Base-by-base conservation (phyloP, 108 stramenopile species). In the Nitzschia sp. region DNA sequence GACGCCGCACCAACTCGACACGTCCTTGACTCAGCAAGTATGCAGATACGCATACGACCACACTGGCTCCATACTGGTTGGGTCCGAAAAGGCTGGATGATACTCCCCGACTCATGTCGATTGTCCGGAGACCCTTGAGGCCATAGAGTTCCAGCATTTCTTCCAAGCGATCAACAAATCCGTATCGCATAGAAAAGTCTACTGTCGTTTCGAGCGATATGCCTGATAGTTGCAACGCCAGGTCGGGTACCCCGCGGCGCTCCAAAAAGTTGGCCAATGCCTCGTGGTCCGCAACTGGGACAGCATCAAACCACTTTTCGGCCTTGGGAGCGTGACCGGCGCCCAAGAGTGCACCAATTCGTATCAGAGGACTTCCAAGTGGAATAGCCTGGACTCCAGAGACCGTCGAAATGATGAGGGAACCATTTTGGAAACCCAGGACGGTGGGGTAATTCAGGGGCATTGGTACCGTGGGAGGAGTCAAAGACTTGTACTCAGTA, bases 371-470 rank as follows among this genome's bases (percentile, higher is more conserved):
- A 49, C 79, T 81, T 6, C 67, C 76, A 17, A 94, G 45, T 1
- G 88, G 75, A 26, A 94, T 45, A 2, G 88, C 80, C 18, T 81
- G 58, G 1, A 94, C 63, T 32, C 93, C 93, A 51, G 58, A 47
- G 0, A 60, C 55, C 18, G 90, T 89, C 23, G 93, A 94, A 35
- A 94, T 35, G 1, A 94, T 61, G 5, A 94, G 78, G 49, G 86
- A 83, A 27, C 93, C 93, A 54, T 75, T 82, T 53, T 90, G 87
- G 64, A 87, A 94, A 17, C 88, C 83, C 32, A 94, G 63, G 28
- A 94, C 68, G 11, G 72, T 65, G n/a, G 93, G 93, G n/a, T 86
- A 81, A 47, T 64, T 69, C 25, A 94, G 62, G 1, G 86, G 70
- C 72, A 87, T 66, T 29, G 80, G 75, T 21, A 67, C 55, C 18